Conservation (phyloP, 148 eudicot species). For the Amaranthus cruentus region DNA sequence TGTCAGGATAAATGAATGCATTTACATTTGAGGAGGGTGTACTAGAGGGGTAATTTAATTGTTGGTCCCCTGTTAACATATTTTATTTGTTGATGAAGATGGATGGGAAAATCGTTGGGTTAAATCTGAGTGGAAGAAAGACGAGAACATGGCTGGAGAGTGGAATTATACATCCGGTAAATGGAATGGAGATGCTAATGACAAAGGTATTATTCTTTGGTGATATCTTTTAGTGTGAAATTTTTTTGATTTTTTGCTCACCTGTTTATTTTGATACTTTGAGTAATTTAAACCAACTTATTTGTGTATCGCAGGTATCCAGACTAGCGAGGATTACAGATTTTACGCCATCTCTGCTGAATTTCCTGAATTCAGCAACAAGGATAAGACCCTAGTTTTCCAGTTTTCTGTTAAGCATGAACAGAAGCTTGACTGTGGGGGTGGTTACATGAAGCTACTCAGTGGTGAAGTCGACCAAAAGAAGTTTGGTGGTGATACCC, state of each 20-base stretch:
- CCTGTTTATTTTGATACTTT: neutral
- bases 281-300: neutral
- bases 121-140: conserved; percentile 95
- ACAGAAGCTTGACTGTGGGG: conserved; percentile 98
- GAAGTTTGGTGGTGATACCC: conserved; percentile 90
- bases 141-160: conserved; percentile 89
- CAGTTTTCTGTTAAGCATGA: conserved; percentile 98
- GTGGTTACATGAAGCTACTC: conserved; percentile 97
- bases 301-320: conserved; percentile 51
- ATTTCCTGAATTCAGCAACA: conserved; percentile 93
- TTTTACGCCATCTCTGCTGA: conserved; percentile 94
- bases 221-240: neutral
- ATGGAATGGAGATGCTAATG: conserved; percentile 87
- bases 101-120: conserved; percentile 97
- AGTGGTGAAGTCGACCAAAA: conserved; percentile 83
- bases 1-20: too few relatives aligned
- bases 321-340: conserved; percentile 89
- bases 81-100: conserved; percentile 37
- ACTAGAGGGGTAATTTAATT: neutral
- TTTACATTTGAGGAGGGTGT: neutral
- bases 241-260: too few relatives aligned
- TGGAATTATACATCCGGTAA: conserved; percentile 97
- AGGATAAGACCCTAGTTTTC: conserved; percentile 85
- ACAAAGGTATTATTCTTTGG: conserved; percentile 50
- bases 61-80: neutral